phyloP scores from a whole-genome alignment of 768 basidiomycete genomes.

The Suillus subluteus region DNA sequence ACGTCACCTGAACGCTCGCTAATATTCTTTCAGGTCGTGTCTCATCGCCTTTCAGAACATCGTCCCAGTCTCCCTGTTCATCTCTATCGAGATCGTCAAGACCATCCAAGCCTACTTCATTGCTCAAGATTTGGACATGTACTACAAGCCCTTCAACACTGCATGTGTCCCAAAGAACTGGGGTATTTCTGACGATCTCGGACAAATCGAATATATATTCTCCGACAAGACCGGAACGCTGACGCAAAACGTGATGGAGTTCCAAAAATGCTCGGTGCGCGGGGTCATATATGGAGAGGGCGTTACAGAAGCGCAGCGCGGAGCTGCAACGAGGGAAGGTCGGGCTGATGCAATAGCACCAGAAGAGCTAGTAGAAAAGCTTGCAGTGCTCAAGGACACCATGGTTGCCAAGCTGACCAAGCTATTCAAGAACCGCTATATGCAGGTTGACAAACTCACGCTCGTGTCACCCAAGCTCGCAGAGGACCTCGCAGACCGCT shows the following conservation, averaged over 20 bases:
- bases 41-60: conserved; percentile 98
- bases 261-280: conserved; percentile 90
- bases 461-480: conserved; percentile 87
- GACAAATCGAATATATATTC: conserved; percentile 95
- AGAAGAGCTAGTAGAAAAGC: conserved; percentile 68
- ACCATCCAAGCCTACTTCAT: conserved; percentile 98
- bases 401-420: conserved; percentile 81
- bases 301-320: conserved; percentile 92
- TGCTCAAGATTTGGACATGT: conserved; percentile 95
- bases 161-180: conserved; percentile 95
- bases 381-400: conserved; percentile 65
- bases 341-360: conserved; percentile 65
- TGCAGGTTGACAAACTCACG: conserved; percentile 80
- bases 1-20: conserved; percentile 12
- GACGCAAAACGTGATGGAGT: conserved; percentile 99
- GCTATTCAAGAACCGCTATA: conserved; percentile 86
- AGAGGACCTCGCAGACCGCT: conserved; percentile 68
- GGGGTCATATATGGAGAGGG: conserved; percentile 92
- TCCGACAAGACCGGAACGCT: conserved; percentile 97
- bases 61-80: conserved; percentile 93
- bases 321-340: conserved; percentile 85
- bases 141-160: conserved; percentile 84
- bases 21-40: conserved; percentile 62
- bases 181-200: conserved; percentile 98
- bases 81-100: conserved; percentile 98